Conservation (phyloP, 257 asterid genomes). For the Pogostemon cablin region DNA sequence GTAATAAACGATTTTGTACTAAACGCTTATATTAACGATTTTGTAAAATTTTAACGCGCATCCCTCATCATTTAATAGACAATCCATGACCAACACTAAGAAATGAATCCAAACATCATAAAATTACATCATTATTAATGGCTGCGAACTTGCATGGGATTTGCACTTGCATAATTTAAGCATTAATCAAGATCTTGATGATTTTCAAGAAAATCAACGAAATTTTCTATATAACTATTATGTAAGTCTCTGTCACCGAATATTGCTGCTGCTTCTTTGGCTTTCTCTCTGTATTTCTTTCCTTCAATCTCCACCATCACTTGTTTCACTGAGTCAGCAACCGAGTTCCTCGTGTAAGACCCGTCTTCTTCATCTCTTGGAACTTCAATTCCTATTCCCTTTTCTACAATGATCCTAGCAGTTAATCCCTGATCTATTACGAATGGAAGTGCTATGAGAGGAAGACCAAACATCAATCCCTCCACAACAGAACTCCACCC, state of each 20-base stretch:
- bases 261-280: constrained; percentile 25
- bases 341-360: constrained; percentile 32
- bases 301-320: constrained; percentile 36
- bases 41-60: too few species aligned
- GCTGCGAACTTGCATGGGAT: too few species aligned
- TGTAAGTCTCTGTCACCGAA: constrained; percentile 39
- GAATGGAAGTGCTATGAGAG: constrained; percentile 43
- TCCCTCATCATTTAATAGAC: too few species aligned
- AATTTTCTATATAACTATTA: constrained; percentile 20
- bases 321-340: constrained; percentile 37
- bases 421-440: constrained; percentile 43
- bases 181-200: neutral
- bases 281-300: constrained; percentile 25
- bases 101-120: too few species aligned
- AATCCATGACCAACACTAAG: too few species aligned
- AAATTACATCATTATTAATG: too few species aligned
- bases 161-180: neutral
- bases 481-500: constrained; percentile 56
- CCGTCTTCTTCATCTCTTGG: constrained; percentile 40
- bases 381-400: constrained; percentile 29
- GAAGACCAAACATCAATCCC: constrained; percentile 39
- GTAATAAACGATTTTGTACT: too few species aligned
- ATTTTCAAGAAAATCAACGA: constrained; percentile 33
- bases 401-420: constrained; percentile 32
- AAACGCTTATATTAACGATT: too few species aligned